Conservation (phyloP, 2,329 filamentous ascomycete genomes). For the Lachnellula arida region DNA sequence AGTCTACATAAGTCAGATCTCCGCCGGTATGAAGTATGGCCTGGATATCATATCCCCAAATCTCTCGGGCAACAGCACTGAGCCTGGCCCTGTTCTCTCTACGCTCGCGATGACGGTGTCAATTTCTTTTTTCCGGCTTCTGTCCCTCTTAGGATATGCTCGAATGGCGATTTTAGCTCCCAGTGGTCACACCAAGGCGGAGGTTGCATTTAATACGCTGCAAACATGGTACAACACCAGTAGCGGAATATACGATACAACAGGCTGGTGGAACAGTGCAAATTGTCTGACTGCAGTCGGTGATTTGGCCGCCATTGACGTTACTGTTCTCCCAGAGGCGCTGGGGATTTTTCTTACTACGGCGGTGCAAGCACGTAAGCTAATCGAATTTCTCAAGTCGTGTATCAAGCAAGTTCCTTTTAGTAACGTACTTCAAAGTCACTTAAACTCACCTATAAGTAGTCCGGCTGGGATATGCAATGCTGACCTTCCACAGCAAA, state of each 20-base stretch:
- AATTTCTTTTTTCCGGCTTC: background rate
- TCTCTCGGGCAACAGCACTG: constrained; percentile 2
- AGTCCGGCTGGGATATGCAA: background rate
- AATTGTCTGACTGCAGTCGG: constrained; percentile 60
- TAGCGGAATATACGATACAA: constrained; percentile 59
- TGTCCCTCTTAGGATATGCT: background rate
- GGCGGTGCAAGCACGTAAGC: constrained; percentile 25
- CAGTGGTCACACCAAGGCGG: constrained; percentile 16
- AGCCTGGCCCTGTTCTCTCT: background rate
- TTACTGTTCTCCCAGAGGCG: constrained; percentile 32
- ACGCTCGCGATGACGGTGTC: background rate
- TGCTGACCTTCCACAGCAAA: background rate
- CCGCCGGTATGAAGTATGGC: constrained; percentile 2
- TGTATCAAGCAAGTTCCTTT: no score
- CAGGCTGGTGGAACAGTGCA: constrained; percentile 71
- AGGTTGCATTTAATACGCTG: constrained; percentile 39
- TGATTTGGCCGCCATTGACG: constrained; percentile 39
- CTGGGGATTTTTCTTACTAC: constrained; percentile 41
- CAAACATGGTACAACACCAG: constrained; percentile 57
- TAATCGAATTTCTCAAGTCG: no score
- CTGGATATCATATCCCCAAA: background rate
- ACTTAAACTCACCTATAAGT: background rate
- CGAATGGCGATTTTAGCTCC: background rate
- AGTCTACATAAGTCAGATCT: background rate
- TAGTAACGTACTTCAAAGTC: background rate